Base-by-base conservation (phyloP, 2,329 filamentous ascomycete species). In the Alternaria consortialis region DNA sequence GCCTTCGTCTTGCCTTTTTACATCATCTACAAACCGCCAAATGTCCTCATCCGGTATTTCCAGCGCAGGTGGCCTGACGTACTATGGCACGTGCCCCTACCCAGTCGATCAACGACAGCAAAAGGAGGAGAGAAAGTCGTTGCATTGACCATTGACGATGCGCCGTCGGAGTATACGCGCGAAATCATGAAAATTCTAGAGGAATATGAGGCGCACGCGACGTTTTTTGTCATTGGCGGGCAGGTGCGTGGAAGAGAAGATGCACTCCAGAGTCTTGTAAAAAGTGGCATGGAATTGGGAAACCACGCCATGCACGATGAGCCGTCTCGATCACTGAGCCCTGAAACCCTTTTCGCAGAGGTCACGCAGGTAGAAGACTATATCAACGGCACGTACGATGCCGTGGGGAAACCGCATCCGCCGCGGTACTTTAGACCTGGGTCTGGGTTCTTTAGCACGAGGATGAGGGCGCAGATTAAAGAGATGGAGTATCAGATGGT, bases 251-350 rank as follows among this genome's bases (percentile, higher is more conserved):
- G 85, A 4, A 77, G 84, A 47, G 78, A 84, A 50, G 74, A 72
- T 6, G 77, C 86, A 61, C 77, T 91, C 50, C 71, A 77, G 58
- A 76, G 84, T 8, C 77, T 88, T 39, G 71, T 90, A 4, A 81
- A 83, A 31, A 75, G 85, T 5, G 87, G 87, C 3, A 81, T 81
- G 47, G 84, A 84, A 81, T 82, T 97, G 4, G 93, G 87, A 25
- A 97, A 97, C 79, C 93, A 97, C 79, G 93, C 91, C 9, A 94
- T 95, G 92, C 86, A 88, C 76, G 93, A 97, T 78, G 92, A 95
- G 81, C 88, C 92, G 0, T 90, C 89, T 9, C 84, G 86, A 44
- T 82, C 82, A 0, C 82, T 97, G 27, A 79, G 83, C 40, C 84
- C 88, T 53, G 80, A 80, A 1, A 84, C 86, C 63, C 85, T 97